Base-by-base conservation (phyloP, 768 basidiomycete species). In the Lactarius vividus region DNA sequence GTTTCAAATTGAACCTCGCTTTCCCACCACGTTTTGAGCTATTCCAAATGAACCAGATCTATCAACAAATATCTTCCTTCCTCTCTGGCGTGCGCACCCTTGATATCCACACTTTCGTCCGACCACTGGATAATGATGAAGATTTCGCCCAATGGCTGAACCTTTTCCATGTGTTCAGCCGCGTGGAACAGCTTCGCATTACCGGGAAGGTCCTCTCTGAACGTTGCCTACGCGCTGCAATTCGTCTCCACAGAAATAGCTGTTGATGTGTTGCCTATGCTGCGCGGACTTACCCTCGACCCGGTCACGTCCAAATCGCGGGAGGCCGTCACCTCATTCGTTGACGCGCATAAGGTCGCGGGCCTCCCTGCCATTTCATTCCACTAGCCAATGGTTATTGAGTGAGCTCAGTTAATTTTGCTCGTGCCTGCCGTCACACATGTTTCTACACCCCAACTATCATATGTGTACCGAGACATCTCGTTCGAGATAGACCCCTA, bases 251-350 rank as follows among this genome's bases (percentile, higher is more conserved):
- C 33, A 33, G 33, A 9, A 33, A 33, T 33, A 33, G 9, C 33
- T 9, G 9, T 4, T 4, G 62, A 46, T 2, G 62, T 49, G 44
- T 26, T 57, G 23, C 62, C 62, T 49, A 33, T 35, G 18, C 26
- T 63, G 44, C 44, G 44, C 13, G 44, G 39, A 37, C 62, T 57
- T 20, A 9, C 37, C 13, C 28, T 57, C 35, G 61, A 54, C 29
- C 31, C 37, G 52, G 29, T 54, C 26, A 53, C 52, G 20, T 5
- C 28, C 1, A 15, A 26, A 26, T 61, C 52, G 52, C 23, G 31
- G 7, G 52, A 40, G n/a, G 61, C 37, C 26, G 52, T 61, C 13
- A 37, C 26, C 7, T 37, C 35, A 18, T 61, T 61, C 10, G 26
- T 61, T 16, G 6, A 26, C 16, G 52, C 52, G 2, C 37, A 37